Base-by-base conservation (phyloP, 2,329 filamentous ascomycete species). In the Penicillium sp. region DNA sequence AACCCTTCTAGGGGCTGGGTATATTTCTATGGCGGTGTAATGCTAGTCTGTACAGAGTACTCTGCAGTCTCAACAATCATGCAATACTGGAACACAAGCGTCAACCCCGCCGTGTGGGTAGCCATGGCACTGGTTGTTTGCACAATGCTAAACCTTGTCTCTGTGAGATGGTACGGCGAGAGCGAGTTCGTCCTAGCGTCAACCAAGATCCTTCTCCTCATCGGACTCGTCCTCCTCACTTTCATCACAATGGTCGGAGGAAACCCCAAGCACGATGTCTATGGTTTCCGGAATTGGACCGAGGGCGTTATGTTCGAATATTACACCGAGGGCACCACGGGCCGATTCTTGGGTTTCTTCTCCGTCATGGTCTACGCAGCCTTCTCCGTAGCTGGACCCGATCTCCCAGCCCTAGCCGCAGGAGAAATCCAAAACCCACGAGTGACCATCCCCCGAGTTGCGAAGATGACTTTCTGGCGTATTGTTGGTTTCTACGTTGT, bases 171-270 rank as follows among this genome's bases (percentile, higher is more conserved):
- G 78, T 91, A 89, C 56, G 88, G 88, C 39, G 87, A 90, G 70
- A 82, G 84, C 2, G 90, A 93, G 69, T 93, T 94, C 68, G 79
- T 82, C 70, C 84, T 86, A 44, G 86, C 89, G 0, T 75, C 88
- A 2, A 86, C 85, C 47, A 91, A 91, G 67, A 82, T 90, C 4
- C 64, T 91, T 1, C 78, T 91, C 38, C 86, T 90, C 53, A 75
- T 91, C 39, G 87, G 84, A 1, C 80, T 92, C 38, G 81, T 91
- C 61, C 65, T 85, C 58, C 90, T 90, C 75, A 92, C 90, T 4
- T 90, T 94, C 68, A 82, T 94, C 62, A 86, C 87, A 60, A 92
- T 92, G 86, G 78, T 93, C 1, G 90, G 90, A 8, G 90, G 88
- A 2, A 92, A 92, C 65, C 90, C 90, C 0, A 73, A 84, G 2